phyloP scores from a whole-genome alignment of 2,329 filamentous ascomycete genomes.

The Epicoccum sorghinum region DNA sequence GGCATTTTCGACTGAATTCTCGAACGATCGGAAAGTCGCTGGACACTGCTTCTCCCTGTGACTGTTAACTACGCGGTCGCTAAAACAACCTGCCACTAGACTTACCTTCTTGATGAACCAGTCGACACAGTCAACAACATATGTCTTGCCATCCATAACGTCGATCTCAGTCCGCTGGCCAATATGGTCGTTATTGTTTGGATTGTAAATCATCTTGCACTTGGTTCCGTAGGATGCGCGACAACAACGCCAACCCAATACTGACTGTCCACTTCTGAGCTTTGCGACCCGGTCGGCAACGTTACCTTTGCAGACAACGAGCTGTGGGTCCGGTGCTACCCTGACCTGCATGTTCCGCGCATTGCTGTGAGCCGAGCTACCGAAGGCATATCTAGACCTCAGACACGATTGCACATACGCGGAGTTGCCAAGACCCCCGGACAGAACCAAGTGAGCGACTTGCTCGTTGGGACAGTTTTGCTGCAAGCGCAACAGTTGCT shows the following conservation, averaged over 20 bases:
- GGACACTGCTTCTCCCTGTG: conserved; percentile 24
- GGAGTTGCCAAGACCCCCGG: conserved; percentile 52
- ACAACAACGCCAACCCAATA: conserved; percentile 52
- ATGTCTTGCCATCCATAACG: conserved; percentile 42
- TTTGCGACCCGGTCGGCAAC: conserved; percentile 60
- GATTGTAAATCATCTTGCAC: conserved; percentile 47
- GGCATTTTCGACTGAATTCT: conserved; percentile 29
- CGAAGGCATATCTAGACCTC: conserved; percentile 40
- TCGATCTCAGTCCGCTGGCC: conserved; percentile 35
- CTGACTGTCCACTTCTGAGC: conserved; percentile 44
- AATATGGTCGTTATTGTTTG: conserved; percentile 40
- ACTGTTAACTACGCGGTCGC: not conserved
- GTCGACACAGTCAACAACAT: conserved; percentile 44
- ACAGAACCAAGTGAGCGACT: conserved; percentile 44
- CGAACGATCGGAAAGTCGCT: conserved; percentile 26
- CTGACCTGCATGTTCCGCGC: conserved; percentile 20
- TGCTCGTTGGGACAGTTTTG: conserved; percentile 38
- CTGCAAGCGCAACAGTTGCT: conserved; percentile 30
- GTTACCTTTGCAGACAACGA: conserved; percentile 62
- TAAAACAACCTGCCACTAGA: no score
- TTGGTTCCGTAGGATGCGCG: conserved; percentile 46
- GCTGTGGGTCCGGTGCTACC: conserved; percentile 57
- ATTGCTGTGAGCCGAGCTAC: conserved; percentile 23
- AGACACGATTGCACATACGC: conserved; percentile 50
- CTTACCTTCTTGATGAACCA: conserved; percentile 45